Evolutionary conservation across 2,329 filamentous ascomycete genomes (phyloP), one percentile per base, ranked within the genome.

Genomic region (Colletotrichum sp.): DNA sequence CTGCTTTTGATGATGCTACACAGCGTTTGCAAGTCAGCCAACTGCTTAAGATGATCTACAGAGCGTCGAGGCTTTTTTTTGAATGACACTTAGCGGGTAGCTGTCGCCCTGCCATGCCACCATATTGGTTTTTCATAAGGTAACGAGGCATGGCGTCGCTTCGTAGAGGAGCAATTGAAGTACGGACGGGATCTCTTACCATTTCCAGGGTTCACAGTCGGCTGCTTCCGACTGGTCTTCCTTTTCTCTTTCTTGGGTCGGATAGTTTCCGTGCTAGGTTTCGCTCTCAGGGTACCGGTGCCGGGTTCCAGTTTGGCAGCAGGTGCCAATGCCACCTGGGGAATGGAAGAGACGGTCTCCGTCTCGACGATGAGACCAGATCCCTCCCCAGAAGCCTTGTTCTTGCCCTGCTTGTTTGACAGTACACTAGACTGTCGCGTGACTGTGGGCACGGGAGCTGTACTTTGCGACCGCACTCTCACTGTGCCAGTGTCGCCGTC

Each of bases 361-460:
- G 97, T 98, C 86, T 99, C 97, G 16, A 98, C 96, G 12, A 95
- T 98, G 96, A 99, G 98, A 73, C 93, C 90, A 43, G 94, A 94
- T n/a, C 92, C 93, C 82, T 98, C 95, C 67, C 89, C 87, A 13
- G 86, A 83, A 32, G 91, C 87, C 82, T 96, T 95, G 38, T 91
- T 89, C 81, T 96, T 95, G 71, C 88, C 86, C 71, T 94, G 90
- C 76, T 93, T 93, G 43, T 94, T 90, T 66, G 93, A 92, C 76
- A 90, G 84, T 79, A 85, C 82, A 76, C 90, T 92, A 10, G 95
- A 95, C 76, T 94, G 95, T 87, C 83, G 92, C 81, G 81, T 93
- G 82, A 84, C 92, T 83, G 87, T 87, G 77, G 83, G 87, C 4
- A 92, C 88, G 16, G 90, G 88, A 82, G 87, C 79, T 81, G 84